Evolutionary conservation across 176 grass and related monocot species (phyloP), one percentile per base, ranked within the genome.

Genomic region (Raddia distichophylla): DNA sequence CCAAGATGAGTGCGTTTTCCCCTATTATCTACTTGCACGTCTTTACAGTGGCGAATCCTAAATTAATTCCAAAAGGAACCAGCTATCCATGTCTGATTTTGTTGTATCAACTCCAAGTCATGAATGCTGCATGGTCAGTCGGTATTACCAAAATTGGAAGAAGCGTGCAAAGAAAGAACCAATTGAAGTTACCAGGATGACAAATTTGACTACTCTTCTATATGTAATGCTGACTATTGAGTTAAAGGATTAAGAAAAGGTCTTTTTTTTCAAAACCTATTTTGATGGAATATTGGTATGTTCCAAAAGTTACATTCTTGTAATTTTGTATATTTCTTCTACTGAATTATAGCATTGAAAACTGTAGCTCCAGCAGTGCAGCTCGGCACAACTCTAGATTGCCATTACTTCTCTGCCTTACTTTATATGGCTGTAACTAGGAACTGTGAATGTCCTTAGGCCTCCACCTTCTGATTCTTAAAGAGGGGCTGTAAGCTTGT

Each of bases 401-500:
- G 46, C 13, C 68, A 13, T 71, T 55, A 2, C 42, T 53, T 51
- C 16, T 52, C 34, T 53, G 17, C 46, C 57, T 15, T 37, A 53
- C 47, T 73, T 64, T 64, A 13, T 15, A 78, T 52, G 60, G 15
- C 61, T 5, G 10, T 49, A 52, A 35, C 46, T 52, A 43, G 27
- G 18, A 77, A 62, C 5, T 45, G 10, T 9, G 42, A 60, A 3
- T 22, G 17, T 68, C 10, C 74, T 51, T 50, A 61, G 42, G 3
- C 22, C 32, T 19, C 9, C 32, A 70, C 9, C 17, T 77, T 71
- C 13, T 72, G 6, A 54, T 6, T 9, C n/a, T 35, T 58, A 34
- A 85, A 78, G 9, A 63, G 9, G 11, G 17, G 2, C 47, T 69
- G 17, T 60, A 77, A 17, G 18, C 42, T 78, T 77, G 18, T 57